Evolutionary conservation across 2,329 filamentous ascomycete genomes (phyloP), one percentile per base, ranked within the genome.

Genomic region (Colletotrichum chlorophyti): DNA sequence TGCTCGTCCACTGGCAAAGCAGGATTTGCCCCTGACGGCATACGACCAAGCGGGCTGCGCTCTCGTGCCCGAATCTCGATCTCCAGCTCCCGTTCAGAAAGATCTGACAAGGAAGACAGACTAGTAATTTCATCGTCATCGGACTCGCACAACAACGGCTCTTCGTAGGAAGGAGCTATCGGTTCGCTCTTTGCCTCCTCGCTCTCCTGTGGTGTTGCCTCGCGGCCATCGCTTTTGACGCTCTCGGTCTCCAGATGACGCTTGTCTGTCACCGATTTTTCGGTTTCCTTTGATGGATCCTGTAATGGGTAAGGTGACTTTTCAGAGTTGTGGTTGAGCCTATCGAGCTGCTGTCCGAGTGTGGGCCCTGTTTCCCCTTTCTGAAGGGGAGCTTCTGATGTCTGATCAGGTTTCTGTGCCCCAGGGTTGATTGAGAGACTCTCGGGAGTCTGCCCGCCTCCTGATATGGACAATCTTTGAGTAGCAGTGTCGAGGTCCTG

Each of bases 81-180:
- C 21, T 77, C 72, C 9, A 79, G 61, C 42, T 76, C 76, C 4
- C 69, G 69, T 2, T 77, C 75, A 7, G 74, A 76, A 34, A 79
- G 70, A 0, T 75, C 72, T 1, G 73, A 74, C 3, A 79, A 63
- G 0, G 72, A 71, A 2, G 70, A 72, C 4, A 75, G 21, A 19
- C 65, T 69, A 19, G 66, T 66, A 3, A 66, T 17, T 19, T 64
- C 67, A 21, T 70, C 69, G 6, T 68, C 69, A 11, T 61, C 65
- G 24, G 63, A 65, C 11, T 66, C 66, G 41, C 62, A 64, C 29
- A 58, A 49, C 1, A 32, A 32, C 7, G 51, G 62, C 12, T 67
- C 57, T 41, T 14, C 10, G 17, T 49, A 27, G 5, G 26, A 27
- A 8, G 37, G 27, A 15, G 60, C 35, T 1, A 57, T 10, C 37